Evolutionary conservation across 164 flowering plant species (phyloP).

Genomic region (Dillenia turbinata): DNA sequence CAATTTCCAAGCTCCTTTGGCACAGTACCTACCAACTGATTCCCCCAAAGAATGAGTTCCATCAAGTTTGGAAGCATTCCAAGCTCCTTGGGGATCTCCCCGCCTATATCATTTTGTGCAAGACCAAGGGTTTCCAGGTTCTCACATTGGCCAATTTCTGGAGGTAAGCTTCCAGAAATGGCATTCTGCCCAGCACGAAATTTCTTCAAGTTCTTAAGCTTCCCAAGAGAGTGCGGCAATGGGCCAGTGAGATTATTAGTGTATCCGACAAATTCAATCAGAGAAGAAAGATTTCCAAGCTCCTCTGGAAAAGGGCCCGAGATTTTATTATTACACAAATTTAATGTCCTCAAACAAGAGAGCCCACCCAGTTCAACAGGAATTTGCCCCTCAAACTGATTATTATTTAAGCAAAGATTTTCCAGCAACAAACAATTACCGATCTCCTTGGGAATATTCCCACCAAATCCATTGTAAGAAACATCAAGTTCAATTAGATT

Average conservation of each 20-base stretch:
- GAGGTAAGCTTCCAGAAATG: constrained; percentile 69
- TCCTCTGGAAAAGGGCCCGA: constrained; percentile 74
- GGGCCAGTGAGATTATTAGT: constrained; percentile 73
- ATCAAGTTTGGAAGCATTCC: constrained; percentile 63
- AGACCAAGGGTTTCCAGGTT: constrained; percentile 67
- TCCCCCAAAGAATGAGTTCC: constrained; percentile 61
- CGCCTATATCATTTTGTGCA: constrained; percentile 67
- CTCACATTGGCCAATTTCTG: constrained; percentile 58
- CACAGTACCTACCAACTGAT: constrained; percentile 61
- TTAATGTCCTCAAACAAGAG: constrained; percentile 27
- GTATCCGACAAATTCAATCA: constrained; percentile 64
- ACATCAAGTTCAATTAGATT: constrained; percentile 49
- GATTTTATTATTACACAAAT: constrained; percentile 62
- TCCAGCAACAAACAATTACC: constrained; percentile 62
- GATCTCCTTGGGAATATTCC: constrained; percentile 71
- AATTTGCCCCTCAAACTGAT: constrained; percentile 37
- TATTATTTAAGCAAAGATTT: constrained; percentile 46
- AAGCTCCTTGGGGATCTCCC: constrained; percentile 63
- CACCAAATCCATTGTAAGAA: constrained; percentile 45
- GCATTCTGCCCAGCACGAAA: constrained; percentile 87
- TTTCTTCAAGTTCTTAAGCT: constrained; percentile 52
- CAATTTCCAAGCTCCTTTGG: constrained; percentile 82
- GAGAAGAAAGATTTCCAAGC: constrained; percentile 56
- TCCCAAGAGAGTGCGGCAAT: constrained; percentile 70
- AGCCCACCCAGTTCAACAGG: constrained; percentile 36